Base-by-base conservation (phyloP, 345 rosid species). In the Pistacia vera region DNA sequence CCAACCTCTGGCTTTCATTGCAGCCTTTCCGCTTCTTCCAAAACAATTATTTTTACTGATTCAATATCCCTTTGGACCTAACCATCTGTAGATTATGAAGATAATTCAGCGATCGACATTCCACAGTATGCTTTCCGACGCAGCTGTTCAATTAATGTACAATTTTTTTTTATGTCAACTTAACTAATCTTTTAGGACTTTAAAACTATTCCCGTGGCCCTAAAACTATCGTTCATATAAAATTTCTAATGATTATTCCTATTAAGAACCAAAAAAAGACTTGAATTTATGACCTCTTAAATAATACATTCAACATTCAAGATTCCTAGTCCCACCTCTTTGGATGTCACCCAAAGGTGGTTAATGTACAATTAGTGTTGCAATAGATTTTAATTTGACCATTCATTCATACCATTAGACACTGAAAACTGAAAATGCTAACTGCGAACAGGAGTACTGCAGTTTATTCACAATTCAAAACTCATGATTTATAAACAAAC, bases 11-110 rank as follows among this genome's bases (percentile, higher is more conserved):
- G 92, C 90, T 76, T 92, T 89, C 73, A 86, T 84, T 57, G 95
- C 95, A 41, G 95, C 98, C 81, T 95, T 67, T 89, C 97, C 14
- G 97, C 90, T 86, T 95, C 98, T 81, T 89, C 95, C 78, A 91
- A 77, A 61, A 80, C 92, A 76, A 94, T 91, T 6, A 84, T 60
- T 82, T 83, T 91, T 4, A 94, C 92, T 18, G 91, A 91, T 75
- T 89, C 95, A n/a, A 89, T 88, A 71, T 91, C 87, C 78, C 97
- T 86, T 72, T 83, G 85, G 85, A 35, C 98, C 97, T 92, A 81
- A 48, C 67, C 55, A 75, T 66, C 56, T 66, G 14, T 58, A 4
- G 44, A 33, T 36, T 11, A 13, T 0, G 46, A 61, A 72, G 58
- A 72, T 71, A 22, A 13, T 25, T 71, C 12, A 46, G 62, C 30